A percentile compares a stretch with the other conserved stretches of the same genome.
These are phyloP conservation scores for Hagleromyces aurorensis DNA, from an alignment of 805 yeast genomes.

Conservation along the genomic window DNA sequence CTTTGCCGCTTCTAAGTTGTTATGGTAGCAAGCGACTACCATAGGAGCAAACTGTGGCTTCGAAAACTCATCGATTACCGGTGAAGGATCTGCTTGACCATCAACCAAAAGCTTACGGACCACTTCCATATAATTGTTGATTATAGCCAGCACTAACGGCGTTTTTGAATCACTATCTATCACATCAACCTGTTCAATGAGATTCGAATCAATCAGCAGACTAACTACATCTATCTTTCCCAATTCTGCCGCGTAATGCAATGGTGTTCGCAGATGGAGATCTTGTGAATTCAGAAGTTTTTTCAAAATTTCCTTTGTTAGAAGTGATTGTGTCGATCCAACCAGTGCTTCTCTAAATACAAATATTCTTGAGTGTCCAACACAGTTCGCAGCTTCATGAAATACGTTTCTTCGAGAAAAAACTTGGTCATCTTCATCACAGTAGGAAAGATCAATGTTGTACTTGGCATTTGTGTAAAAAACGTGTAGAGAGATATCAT, in stretches of 20 bases:
- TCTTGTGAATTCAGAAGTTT: constrained; percentile 41
- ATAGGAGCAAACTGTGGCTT: constrained; percentile 66
- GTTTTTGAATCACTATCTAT: constrained; percentile 73
- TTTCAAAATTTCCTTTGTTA: constrained; percentile 17
- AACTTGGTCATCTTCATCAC: constrained; percentile 46
- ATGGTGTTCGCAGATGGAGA: constrained; percentile 67
- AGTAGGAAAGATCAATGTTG: constrained; percentile 50
- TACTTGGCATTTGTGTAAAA: constrained; percentile 32
- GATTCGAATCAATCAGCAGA: constrained; percentile 31
- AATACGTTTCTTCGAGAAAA: constrained; percentile 64
- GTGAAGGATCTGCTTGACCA: constrained; percentile 42
- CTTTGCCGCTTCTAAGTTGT: constrained; percentile 63
- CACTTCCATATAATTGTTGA: constrained; percentile 51
- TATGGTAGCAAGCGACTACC: constrained; percentile 82
- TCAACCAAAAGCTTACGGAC: constrained; percentile 40
- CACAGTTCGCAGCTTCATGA: constrained; percentile 52
- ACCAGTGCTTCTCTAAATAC: constrained; percentile 21
- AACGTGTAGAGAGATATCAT: constrained; percentile 43
- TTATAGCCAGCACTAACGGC: constrained; percentile 73
- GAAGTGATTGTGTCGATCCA: constrained; percentile 2
- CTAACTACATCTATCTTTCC: constrained; percentile 41
- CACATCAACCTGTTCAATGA: constrained; percentile 30
- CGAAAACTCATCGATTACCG: constrained; percentile 38
- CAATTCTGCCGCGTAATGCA: constrained; percentile 75
- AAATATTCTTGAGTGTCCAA: constrained; percentile 21